These are phyloP conservation scores for Suillus plorans DNA, from an alignment of 768 basidiomycete genomes.

Conservation along the genomic window DNA sequence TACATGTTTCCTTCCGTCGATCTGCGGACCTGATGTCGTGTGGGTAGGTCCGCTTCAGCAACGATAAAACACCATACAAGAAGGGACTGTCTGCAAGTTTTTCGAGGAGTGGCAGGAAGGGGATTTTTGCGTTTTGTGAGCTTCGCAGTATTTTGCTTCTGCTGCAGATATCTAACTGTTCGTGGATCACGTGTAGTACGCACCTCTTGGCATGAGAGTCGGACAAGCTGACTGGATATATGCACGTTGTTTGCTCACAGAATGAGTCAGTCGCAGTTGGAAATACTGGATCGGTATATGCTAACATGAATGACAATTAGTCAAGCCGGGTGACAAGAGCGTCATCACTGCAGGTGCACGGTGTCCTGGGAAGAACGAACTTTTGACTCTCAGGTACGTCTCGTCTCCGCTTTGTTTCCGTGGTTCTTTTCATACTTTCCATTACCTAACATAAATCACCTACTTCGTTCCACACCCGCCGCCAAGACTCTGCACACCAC, in stretches of 20 bases:
- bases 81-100: no score
- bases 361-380: conserved; percentile 77
- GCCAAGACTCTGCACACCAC: conserved; percentile 50
- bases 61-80: no score
- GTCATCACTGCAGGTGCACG: conserved; percentile 79
- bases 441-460: conserved; percentile 47
- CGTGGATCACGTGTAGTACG: not conserved
- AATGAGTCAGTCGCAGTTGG: not conserved
- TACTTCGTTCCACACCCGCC: conserved; percentile 50
- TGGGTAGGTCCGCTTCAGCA: no score
- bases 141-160: conserved; percentile 9
- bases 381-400: conserved; percentile 67
- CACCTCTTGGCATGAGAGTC: not conserved
- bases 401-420: not conserved
- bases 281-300: not conserved
- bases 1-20: not conserved
- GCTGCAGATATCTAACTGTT: not conserved
- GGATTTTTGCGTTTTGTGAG: no score
- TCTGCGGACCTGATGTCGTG: no score
- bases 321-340: conserved; percentile 65
- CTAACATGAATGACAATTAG: conserved; percentile 33
- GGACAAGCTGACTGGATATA: not conserved
- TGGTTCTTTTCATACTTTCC: not conserved
- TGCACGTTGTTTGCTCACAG: not conserved
- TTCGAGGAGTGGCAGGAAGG: no score